Evolutionary conservation across 2,329 filamentous ascomycete species (phyloP), one percentile per base, ranked within the genome.

Genomic region (Epichloe sibirici): DNA sequence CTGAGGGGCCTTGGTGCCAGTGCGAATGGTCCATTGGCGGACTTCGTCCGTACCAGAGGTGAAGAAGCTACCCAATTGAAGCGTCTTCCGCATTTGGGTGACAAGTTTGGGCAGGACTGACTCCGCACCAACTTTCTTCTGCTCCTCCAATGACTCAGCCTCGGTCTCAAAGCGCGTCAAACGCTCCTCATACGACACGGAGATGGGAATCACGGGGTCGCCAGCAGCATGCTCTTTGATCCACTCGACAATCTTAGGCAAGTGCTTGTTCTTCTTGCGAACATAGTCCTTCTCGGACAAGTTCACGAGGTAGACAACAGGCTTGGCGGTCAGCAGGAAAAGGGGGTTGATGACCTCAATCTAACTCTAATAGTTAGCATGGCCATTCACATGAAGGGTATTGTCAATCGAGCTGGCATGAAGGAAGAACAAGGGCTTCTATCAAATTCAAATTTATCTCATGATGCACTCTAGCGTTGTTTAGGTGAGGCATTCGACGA

Each of bases 191-290:
- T 94, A 91, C 38, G 80, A 84, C 53, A 96, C 87, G 1, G 93
- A 97, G 63, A 98, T 84, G 56, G 91, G 93, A 54, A 98, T 88
- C 64, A 97, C 85, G 49, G 90, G 88, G 65, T 96, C 90, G 53
- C 89, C 90, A 51, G 82, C 71, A 5, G 90, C 88, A 69, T 98
- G 79, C 68, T 87, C 81, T 75, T 97, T 95, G 71, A 96, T 83
- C 93, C 93, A 98, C 68, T 93, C 87, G 55, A 87, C 88, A 61
- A 97, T 85, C 75, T 91, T 93, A 60, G 87, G 81, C 52, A 98
- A 81, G 74, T 98, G 83, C 83, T 98, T 98, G 82, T 98, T 98
- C 86, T 97, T 98, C 77, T 97, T 93, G 65, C 93, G 86, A 66
- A 96, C 85, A 71, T 90, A 98, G 72, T 98, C 93, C 72, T 83